Base-by-base conservation (phyloP, 345 rosid genomes). In the Reutealis trisperma region DNA sequence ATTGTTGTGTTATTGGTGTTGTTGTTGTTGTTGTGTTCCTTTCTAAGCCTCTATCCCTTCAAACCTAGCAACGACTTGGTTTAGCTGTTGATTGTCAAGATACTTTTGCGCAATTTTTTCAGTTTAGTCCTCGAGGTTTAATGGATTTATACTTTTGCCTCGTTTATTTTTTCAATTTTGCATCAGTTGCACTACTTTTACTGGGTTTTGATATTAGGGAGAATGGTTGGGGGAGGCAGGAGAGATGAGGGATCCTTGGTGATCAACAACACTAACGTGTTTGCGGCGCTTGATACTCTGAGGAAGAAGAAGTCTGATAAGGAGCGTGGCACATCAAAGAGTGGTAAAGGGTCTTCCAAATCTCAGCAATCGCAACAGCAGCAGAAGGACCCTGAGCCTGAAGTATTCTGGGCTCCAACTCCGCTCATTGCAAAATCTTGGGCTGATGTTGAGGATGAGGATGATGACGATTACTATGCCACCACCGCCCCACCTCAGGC, bases 371-470 rank as follows among this genome's bases (percentile, higher is more conserved):
- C 71, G 55, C 9, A 61, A 61, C 65, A 67, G 8, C 67, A 41
- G 27, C 25, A 44, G 27, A 73, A 74, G 76, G 81, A 76, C 70
- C 72, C 80, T 0, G 77, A 66, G 69, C 77, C 67, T 10, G 78
- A 73, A 73, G 84, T 85, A 2, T 82, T 82, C 55, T 85, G 87
- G 87, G 84, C 85, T 2, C 87, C 87, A 0, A 78, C 87, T 5
- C 85, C 85, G 2, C 78, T 85, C 57, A 75, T 54, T 27, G 70
- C 59, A 4, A 85, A 85, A 75, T 85, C 85, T 0, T 85, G 87
- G 87, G 87, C 87, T 13, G 87, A 85, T 80, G 84, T 82, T 19
- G 85, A 82, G 22, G 87, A 85, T 27, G 87, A 82, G 0, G 87
- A 85, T 6, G 87, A 85, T 5, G 87, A 85, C 32, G 87, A 85